Percentiles rank a stretch among this genome's conserved stretches.
Evolutionary conservation across 768 basidiomycete species (phyloP).

Genomic region (Infundibulicybe gibba): DNA sequence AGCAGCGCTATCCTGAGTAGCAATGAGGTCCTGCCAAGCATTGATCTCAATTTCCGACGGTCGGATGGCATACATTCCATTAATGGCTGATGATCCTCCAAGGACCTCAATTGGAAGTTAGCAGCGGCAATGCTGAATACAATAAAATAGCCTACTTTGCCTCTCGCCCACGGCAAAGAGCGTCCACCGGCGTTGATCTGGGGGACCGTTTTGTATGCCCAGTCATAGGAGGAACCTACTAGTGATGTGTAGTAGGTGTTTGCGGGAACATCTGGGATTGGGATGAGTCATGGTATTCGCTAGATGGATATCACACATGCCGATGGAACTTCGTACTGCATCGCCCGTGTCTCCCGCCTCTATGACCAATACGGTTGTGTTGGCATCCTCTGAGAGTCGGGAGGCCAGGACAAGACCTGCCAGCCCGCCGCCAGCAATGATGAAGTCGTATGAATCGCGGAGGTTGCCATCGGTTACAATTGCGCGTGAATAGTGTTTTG

Average conservation of each 20-base stretch:
- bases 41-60: conserved; percentile 46
- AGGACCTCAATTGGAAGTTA: conserved; percentile 35
- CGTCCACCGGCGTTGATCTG: conserved; percentile 43
- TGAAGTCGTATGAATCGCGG: no score
- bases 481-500: no score
- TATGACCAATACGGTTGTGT: conserved; percentile 30
- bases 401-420: conserved; percentile 34
- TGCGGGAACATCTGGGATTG: conserved; percentile 40
- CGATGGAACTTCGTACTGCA: conserved; percentile 24
- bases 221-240: conserved; percentile 46
- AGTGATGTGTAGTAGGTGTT: conserved; percentile 51
- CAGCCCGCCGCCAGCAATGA: no score
- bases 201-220: conserved; percentile 45
- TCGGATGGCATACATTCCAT: conserved; percentile 64
- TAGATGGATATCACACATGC: conserved; percentile 18
- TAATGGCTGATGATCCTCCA: conserved; percentile 67
- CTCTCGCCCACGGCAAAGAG: conserved; percentile 52
- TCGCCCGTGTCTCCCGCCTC: conserved; percentile 45
- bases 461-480: no score
- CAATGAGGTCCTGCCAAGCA: conserved; percentile 34
- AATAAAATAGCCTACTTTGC: conserved; percentile 37
- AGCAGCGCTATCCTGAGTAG: conserved; percentile 21
- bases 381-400: conserved; percentile 29
- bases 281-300: background rate
- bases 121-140: background rate